phyloP scores from a whole-genome alignment of 345 rosid genomes.

The Dipteronia sinensis region DNA sequence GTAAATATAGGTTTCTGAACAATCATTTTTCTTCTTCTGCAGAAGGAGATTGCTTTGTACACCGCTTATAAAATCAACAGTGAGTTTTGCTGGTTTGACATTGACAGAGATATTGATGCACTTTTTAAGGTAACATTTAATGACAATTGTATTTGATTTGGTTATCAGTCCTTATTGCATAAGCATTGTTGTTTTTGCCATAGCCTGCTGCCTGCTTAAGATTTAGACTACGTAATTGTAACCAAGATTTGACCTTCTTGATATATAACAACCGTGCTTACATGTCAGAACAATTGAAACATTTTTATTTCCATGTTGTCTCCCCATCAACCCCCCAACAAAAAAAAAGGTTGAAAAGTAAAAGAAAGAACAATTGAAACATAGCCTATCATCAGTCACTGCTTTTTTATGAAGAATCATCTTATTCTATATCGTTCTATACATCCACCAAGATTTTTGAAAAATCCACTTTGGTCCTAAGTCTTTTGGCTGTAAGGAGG shows the following conservation, averaged over 20 bases:
- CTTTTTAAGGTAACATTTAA: conserved; percentile 76
- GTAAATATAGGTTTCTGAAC: conserved; percentile 6
- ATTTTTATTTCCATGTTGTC: neutral
- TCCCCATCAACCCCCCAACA: neutral
- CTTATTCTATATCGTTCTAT: neutral
- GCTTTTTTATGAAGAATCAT: neutral
- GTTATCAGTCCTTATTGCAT: neutral
- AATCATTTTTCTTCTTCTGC: conserved; percentile 37
- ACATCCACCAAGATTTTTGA: neutral
- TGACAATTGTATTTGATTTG: conserved; percentile 7
- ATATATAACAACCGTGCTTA: neutral
- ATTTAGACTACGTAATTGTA: neutral
- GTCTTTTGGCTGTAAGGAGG: conserved; percentile 5
- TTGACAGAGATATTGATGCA: conserved; percentile 92
- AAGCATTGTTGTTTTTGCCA: neutral
- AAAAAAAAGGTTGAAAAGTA: neutral
- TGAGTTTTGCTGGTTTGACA: conserved; percentile 89
- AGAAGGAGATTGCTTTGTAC: conserved; percentile 96
- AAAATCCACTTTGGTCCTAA: neutral
- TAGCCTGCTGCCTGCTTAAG: neutral
- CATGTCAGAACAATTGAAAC: neutral
- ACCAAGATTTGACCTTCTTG: neutral
- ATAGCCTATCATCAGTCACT: neutral
- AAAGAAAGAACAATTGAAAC: conserved; percentile 3
- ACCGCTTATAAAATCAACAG: conserved; percentile 79